A percentile compares a stretch with the other conserved stretches of the same genome.
Evolutionary conservation across 2,329 filamentous ascomycete species (phyloP).

Genomic region (Sphaerulina populicola): DNA sequence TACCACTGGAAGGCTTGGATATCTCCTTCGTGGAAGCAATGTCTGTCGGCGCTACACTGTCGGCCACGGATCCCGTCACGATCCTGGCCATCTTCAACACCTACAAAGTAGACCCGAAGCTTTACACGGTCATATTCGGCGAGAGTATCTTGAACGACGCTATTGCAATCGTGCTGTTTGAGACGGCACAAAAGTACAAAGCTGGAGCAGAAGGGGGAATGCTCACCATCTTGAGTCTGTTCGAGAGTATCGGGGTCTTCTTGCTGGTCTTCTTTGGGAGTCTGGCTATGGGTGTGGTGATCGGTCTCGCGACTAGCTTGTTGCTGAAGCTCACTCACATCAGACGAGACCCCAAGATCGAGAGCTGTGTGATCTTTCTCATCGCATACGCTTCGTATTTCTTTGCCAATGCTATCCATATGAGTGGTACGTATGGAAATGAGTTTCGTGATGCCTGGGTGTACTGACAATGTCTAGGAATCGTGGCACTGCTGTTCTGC

Average conservation of each 20-base stretch:
- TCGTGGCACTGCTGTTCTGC: constrained; percentile 93
- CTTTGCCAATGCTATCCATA: constrained; percentile 88
- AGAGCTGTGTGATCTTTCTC: constrained; percentile 87
- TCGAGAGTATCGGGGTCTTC: constrained; percentile 91
- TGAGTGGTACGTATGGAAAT: constrained; percentile 64
- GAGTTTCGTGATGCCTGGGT: background rate
- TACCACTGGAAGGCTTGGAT: constrained; percentile 74
- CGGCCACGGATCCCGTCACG: constrained; percentile 93
- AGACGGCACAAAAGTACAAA: constrained; percentile 90
- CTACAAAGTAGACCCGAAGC: constrained; percentile 97
- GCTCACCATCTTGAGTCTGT: constrained; percentile 70
- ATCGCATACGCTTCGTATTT: constrained; percentile 97
- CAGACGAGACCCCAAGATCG: constrained; percentile 85
- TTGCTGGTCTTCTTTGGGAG: constrained; percentile 93
- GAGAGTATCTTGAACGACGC: constrained; percentile 98
- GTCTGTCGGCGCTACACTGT: constrained; percentile 89
- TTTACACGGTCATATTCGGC: constrained; percentile 98
- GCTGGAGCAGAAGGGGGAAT: constrained; percentile 60
- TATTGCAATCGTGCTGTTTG: constrained; percentile 96
- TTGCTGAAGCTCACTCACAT: constrained; percentile 92
- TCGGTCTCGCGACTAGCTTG: constrained; percentile 80
- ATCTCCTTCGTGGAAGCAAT: constrained; percentile 94
- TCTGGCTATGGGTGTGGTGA: constrained; percentile 74
- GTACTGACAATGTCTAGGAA: constrained; percentile 50
- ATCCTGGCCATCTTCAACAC: constrained; percentile 98